These are phyloP conservation scores for Mycena kentingensis DNA, from an alignment of 768 basidiomycete genomes.

Conservation along the genomic window DNA sequence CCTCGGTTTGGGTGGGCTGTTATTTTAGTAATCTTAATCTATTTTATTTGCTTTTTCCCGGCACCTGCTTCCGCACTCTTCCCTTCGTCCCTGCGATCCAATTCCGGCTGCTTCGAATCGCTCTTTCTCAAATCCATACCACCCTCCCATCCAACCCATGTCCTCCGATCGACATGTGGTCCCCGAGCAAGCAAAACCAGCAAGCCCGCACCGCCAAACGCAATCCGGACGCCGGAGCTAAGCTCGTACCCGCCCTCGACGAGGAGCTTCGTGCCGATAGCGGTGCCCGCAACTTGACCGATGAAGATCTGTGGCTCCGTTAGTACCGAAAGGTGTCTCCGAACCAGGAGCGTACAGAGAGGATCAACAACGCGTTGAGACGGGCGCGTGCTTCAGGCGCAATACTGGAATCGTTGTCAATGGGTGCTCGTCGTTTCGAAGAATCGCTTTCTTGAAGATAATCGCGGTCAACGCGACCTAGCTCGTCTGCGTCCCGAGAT, in stretches of 20 bases:
- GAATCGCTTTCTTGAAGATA: constrained; percentile 43
- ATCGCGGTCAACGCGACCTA: constrained; percentile 52
- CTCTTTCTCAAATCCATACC: constrained; percentile 23
- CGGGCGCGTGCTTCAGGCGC: constrained; percentile 48
- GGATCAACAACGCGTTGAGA: constrained; percentile 57
- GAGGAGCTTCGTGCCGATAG: constrained; percentile 55
- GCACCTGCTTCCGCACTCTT: no score
- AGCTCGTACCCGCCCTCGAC: constrained; percentile 53
- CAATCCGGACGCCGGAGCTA: constrained; percentile 48
- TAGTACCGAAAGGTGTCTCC: no score
- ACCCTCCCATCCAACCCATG: constrained; percentile 43
- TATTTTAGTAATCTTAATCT: no score
- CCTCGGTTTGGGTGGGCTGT: no score
- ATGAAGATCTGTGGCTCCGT: constrained; percentile 12
- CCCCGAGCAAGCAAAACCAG: constrained; percentile 51
- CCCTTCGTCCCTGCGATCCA: no score
- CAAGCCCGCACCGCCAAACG: constrained; percentile 43
- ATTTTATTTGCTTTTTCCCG: no score
- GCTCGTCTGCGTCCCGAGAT: constrained; percentile 52
- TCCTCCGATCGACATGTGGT: constrained; percentile 40
- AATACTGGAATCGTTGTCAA: no score
- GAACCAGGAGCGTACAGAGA: constrained; percentile 15
- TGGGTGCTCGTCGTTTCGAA: no score
- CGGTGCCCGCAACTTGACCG: constrained; percentile 64
- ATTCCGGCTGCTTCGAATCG: no score